Percentiles rank a stretch among this genome's conserved stretches.
Conservation (phyloP, 768 basidiomycete species). For the Hortiboletus flavorubellus region DNA sequence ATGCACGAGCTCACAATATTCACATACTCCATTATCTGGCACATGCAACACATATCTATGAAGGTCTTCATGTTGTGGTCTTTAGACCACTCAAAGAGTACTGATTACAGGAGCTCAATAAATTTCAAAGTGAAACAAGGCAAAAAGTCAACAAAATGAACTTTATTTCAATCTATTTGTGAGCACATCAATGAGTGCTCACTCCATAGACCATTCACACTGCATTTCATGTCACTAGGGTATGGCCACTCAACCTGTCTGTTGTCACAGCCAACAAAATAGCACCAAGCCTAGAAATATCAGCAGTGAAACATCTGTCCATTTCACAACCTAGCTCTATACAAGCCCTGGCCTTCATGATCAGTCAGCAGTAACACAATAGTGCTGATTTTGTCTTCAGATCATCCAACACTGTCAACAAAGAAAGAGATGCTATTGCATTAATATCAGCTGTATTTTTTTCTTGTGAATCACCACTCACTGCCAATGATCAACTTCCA, state of each 20-base stretch:
- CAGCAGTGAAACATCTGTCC: background rate
- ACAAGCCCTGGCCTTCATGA: background rate
- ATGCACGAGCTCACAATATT: slow-evolving; percentile 36
- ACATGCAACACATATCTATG: slow-evolving; percentile 26
- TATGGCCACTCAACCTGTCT: background rate
- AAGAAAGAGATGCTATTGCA: no score
- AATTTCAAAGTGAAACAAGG: background rate
- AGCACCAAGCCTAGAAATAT: background rate
- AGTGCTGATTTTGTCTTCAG: no score
- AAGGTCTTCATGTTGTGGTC: slow-evolving; percentile 41
- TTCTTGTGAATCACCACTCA: no score
- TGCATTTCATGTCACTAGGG: no score
- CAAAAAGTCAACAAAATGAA: slow-evolving; percentile 7
- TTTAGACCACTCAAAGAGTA: slow-evolving; percentile 32
- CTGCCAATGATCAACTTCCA: no score
- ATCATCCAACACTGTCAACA: no score
- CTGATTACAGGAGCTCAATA: slow-evolving; percentile 23
- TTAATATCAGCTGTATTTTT: no score
- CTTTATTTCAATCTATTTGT: slow-evolving; percentile 1
- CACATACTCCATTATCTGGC: slow-evolving; percentile 41
- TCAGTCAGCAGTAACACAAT: no score
- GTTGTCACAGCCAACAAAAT: background rate
- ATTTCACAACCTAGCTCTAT: background rate
- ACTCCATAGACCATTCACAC: no score
- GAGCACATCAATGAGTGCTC: no score